phyloP scores from a whole-genome alignment of 768 basidiomycete species.

The Suillus plorans region DNA sequence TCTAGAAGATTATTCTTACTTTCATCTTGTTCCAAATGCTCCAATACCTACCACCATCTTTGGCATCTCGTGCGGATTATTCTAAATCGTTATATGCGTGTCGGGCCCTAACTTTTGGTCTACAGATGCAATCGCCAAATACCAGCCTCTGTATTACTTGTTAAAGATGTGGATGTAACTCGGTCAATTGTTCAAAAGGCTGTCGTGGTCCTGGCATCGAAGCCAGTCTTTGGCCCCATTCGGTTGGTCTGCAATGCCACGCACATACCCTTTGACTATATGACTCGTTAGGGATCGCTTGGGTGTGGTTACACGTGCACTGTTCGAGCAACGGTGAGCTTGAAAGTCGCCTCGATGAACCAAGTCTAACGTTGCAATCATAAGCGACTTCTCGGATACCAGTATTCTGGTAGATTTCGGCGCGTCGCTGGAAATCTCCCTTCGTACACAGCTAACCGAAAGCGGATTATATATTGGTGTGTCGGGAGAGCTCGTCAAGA shows the following conservation, averaged over 20 bases:
- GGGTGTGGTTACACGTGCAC: conserved; percentile 88
- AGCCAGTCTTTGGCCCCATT: conserved; percentile 92
- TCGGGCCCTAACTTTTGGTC: conserved; percentile 3
- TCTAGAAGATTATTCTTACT: conserved; percentile 93
- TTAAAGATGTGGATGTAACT: conserved; percentile 83
- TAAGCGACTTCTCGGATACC: conserved; percentile 83
- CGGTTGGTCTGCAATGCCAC: conserved; percentile 44
- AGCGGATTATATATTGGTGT: conserved; percentile 94
- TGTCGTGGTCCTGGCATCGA: conserved; percentile 88
- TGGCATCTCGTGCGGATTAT: conserved; percentile 80
- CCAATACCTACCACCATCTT: conserved; percentile 81
- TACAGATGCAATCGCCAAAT: conserved; percentile 94
- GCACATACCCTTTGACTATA: conserved; percentile 6
- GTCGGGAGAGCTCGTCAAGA: conserved; percentile 19
- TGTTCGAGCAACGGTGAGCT: conserved; percentile 79
- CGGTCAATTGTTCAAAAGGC: conserved; percentile 97
- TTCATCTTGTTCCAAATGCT: conserved; percentile 79
- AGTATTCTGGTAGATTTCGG: conserved; percentile 90
- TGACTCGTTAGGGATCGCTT: conserved; percentile 71
- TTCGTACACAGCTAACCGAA: conserved; percentile 84
- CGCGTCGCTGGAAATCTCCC: conserved; percentile 67
- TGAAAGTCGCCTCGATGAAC: background rate
- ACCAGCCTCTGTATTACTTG: conserved; percentile 70
- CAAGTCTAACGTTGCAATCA: background rate
- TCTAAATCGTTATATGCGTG: conserved; percentile 9